A percentile compares a stretch with the other conserved stretches of the same genome.
phyloP scores from a whole-genome alignment of 305 asterid genomes.

The Petunia hybrid region DNA sequence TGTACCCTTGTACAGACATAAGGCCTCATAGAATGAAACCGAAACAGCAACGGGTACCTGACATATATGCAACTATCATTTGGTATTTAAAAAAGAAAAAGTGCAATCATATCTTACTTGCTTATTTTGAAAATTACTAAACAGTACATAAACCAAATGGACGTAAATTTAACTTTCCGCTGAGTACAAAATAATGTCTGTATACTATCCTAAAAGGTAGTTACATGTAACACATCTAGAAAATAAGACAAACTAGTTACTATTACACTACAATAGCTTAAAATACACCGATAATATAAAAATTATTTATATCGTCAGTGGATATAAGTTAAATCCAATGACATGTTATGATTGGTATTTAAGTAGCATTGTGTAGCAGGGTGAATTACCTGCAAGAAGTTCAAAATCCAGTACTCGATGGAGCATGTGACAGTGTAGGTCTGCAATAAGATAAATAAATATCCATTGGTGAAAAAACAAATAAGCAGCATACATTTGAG shows the following conservation, averaged over 20 bases:
- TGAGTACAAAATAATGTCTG: no score
- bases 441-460: conserved; percentile 35
- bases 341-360: no score
- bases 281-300: no score
- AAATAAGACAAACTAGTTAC: no score
- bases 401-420: conserved; percentile 44
- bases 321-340: no score
- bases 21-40: conserved; percentile 43
- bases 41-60: conserved; percentile 48
- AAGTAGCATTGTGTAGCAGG: neutral
- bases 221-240: no score
- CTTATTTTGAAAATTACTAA: neutral
- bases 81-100: neutral
- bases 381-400: conserved; percentile 43
- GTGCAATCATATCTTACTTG: neutral
- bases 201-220: no score
- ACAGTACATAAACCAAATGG: neutral
- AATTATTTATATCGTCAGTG: no score
- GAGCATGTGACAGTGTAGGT: conserved; percentile 48
- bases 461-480: neutral
- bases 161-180: no score
- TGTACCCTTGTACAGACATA: conserved; percentile 40
- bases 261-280: no score
- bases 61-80: neutral
- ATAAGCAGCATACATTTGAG: neutral